A percentile compares a stretch with the other conserved stretches of the same genome.
Evolutionary conservation across 306 rosid genomes (phyloP).

Genomic region (Bauhinia variegata): DNA sequence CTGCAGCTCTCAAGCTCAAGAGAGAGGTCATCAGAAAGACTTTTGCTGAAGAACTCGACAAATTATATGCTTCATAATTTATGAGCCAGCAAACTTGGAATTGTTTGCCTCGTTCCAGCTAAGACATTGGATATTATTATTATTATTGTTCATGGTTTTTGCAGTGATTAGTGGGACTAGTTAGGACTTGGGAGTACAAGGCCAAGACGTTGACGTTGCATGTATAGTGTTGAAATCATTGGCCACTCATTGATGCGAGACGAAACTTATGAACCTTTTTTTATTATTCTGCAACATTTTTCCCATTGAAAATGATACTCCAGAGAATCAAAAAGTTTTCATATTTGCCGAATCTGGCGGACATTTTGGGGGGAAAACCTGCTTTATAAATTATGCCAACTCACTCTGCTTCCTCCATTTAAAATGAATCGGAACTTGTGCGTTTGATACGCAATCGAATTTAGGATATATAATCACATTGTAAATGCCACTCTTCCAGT

Average conservation of each 20-base stretch:
- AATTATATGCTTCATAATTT: slow-evolving; percentile 55
- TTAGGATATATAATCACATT: neutral
- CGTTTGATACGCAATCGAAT: too few relatives aligned
- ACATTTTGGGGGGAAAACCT: too few relatives aligned
- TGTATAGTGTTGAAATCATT: neutral
- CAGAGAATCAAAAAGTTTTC: neutral
- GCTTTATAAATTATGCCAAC: too few relatives aligned
- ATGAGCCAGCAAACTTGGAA: slow-evolving; percentile 16
- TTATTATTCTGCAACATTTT: neutral
- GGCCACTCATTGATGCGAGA: neutral
- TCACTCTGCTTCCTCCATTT: too few relatives aligned
- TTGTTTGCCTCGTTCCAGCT: slow-evolving; percentile 16
- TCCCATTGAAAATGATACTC: neutral
- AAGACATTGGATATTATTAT: too few relatives aligned
- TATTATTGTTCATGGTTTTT: too few relatives aligned
- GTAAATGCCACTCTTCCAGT: too few relatives aligned
- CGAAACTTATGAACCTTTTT: slow-evolving; percentile 5
- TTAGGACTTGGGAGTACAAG: slow-evolving; percentile 29
- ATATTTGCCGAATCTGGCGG: too few relatives aligned
- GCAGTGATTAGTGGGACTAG: slow-evolving; percentile 26
- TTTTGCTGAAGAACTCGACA: slow-evolving; percentile 65
- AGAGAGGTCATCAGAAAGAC: slow-evolving; percentile 79
- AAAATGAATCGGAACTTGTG: too few relatives aligned
- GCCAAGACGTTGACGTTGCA: slow-evolving; percentile 29
- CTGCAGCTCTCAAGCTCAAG: slow-evolving; percentile 95